These are phyloP conservation scores for Papiliotrema nemorosa DNA, from an alignment of 1,284 basidiomycete genomes.

Conservation along the genomic window DNA sequence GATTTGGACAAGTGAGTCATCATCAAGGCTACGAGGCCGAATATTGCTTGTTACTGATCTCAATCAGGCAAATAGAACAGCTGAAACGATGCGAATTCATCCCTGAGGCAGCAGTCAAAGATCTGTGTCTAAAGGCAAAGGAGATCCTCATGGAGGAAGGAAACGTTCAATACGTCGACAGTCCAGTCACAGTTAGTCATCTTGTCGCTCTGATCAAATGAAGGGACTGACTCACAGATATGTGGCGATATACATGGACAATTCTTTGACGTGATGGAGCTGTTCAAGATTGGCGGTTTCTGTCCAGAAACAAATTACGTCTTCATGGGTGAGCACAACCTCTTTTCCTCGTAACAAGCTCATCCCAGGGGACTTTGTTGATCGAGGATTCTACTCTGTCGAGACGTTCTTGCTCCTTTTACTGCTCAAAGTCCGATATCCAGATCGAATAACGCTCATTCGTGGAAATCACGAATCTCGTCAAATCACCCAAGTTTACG, in stretches of 20 bases:
- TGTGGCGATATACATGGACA: constrained; percentile 99
- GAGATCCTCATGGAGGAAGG: constrained; percentile 97
- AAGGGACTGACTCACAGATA: constrained; percentile 58
- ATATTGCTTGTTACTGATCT: neutral
- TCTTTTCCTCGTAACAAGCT: neutral
- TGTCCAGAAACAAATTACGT: constrained; percentile 97
- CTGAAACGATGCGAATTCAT: constrained; percentile 87
- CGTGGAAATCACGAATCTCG: constrained; percentile 98
- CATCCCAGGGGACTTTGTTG: constrained; percentile 78
- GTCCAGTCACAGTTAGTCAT: constrained; percentile 81
- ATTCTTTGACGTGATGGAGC: constrained; percentile 95
- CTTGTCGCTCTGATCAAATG: neutral
- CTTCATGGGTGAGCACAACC: constrained; percentile 80
- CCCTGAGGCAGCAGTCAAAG: constrained; percentile 86
- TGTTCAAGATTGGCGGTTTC: constrained; percentile 91
- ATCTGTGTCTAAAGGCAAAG: constrained; percentile 88
- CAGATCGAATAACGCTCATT: constrained; percentile 95
- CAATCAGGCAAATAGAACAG: constrained; percentile 71
- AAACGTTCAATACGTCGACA: constrained; percentile 94
- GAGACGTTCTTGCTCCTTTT: constrained; percentile 94
- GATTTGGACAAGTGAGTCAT: constrained; percentile 39
- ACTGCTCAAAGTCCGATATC: constrained; percentile 94
- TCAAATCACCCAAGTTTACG: constrained; percentile 98
- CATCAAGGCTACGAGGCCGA: neutral
- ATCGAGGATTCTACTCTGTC: constrained; percentile 94